Conservation (phyloP, 169 alveolate species). For the Amoebophrya sp. region DNA sequence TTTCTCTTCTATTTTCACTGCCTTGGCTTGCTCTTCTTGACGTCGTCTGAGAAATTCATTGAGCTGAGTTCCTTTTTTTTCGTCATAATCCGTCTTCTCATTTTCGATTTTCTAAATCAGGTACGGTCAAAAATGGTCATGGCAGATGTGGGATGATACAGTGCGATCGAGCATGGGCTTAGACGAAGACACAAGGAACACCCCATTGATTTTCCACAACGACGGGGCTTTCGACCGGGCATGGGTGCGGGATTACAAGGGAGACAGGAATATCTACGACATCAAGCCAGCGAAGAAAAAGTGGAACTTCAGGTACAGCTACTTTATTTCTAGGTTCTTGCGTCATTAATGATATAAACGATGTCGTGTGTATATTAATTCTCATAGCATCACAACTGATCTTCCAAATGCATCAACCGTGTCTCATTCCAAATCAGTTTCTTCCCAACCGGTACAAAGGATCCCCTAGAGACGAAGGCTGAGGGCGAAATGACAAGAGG, state of each 20-base stretch:
- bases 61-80: too few species aligned
- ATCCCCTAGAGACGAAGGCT: background rate
- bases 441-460: background rate
- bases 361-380: background rate
- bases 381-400: background rate
- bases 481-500: background rate
- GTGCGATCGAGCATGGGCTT: background rate
- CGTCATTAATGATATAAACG: background rate
- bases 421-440: background rate
- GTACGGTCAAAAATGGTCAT: background rate
- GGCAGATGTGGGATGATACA: background rate
- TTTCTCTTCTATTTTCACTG: too few species aligned
- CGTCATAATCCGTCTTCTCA: too few species aligned
- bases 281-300: background rate
- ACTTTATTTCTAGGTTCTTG: background rate
- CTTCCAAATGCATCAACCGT: too few species aligned
- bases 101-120: background rate
- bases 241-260: background rate
- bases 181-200: background rate
- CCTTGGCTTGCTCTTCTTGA: too few species aligned
- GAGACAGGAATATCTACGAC: background rate
- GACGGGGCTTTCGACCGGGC: background rate
- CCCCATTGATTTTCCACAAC: background rate
- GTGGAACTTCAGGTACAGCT: background rate
- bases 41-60: too few species aligned